Base-by-base conservation (phyloP, 192 early-diverging fungal species). In the Thoreauomyces humboldtii region DNA sequence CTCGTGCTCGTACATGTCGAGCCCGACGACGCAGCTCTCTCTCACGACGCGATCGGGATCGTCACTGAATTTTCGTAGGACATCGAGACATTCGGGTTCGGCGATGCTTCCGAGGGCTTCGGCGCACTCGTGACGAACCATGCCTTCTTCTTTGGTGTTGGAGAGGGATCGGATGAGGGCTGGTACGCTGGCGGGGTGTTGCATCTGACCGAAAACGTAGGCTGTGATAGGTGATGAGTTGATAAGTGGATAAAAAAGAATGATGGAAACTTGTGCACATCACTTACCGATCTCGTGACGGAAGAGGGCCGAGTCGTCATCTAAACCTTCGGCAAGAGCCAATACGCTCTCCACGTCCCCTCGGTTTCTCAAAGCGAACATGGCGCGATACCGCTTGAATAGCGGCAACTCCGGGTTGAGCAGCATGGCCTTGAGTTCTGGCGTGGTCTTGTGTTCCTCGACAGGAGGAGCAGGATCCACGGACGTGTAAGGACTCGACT, bases 141-240 rank as follows among this genome's bases (percentile, higher is more conserved):
- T 98, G 36, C 87, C 66, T 7, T 78, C 83, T 72, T 98, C 96
- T 27, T 81, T 68, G 9, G 72, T 65, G 75, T 92, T 90, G 41
- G 76, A 80, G n/a, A 98, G 79, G 0, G 6, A 29, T 25, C 87
- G 82, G 9, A 86, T 79, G 37, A 98, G 78, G 6, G 91, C 82
- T 29, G 94, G 93, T 0, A 98, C 91, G 24, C 86, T 85, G 4
- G 89, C 93, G 28, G 88, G 87, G 64, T 93, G 92, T 79, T 95
- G 94, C 85, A 98, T 86, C 73, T 98, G 93, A 53, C 96, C 96
- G 82, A 98, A 98, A 14, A 98, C 89, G 73, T 92, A 98, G 27
- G 92, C 92, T 50, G 51, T n/a, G 35, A 37, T 63, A 64, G 24
- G 12, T 11, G 38, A 67, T 7, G 0, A 48, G 46, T 19, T 46